phyloP scores from a whole-genome alignment of 75 land plant species.

The Isoetes taiwanensis region DNA sequence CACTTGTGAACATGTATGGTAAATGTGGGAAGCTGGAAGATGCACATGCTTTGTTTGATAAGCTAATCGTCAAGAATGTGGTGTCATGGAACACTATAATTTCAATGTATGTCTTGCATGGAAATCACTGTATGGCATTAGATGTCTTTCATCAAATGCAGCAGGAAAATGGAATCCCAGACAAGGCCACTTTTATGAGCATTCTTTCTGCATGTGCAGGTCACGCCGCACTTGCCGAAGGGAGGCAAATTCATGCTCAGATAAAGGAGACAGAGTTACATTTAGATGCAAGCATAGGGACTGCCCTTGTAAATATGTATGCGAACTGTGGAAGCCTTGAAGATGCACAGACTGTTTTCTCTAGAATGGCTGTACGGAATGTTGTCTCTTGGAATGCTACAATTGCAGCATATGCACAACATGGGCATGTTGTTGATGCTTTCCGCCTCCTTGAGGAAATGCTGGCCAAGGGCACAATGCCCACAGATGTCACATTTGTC shows the following conservation, averaged over 20 bases:
- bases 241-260: not conserved
- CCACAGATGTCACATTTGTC: no score
- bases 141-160: conserved; percentile 27
- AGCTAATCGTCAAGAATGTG: conserved; percentile 31
- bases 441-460: conserved; percentile 19
- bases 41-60: conserved; percentile 41
- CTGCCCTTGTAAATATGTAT: conserved; percentile 19
- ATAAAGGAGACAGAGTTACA: not conserved
- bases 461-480: no score
- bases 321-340: conserved; percentile 12
- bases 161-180: conserved; percentile 23
- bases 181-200: conserved; percentile 37
- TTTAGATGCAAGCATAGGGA: conserved; percentile 5
- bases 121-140: conserved; percentile 19
- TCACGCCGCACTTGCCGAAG: not conserved
- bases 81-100: conserved; percentile 61
- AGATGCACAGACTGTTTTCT: conserved; percentile 7
- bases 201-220: conserved; percentile 12
- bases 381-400: conserved; percentile 17
- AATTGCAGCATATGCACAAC: conserved; percentile 17
- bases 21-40: conserved; percentile 45
- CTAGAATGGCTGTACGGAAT: conserved; percentile 12
- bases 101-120: conserved; percentile 28
- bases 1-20: conserved; percentile 47
- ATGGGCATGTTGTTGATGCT: conserved; percentile 22